These are phyloP conservation scores for Scolecobasidium constrictum DNA, from an alignment of 2,329 filamentous ascomycete genomes.

Conservation along the genomic window DNA sequence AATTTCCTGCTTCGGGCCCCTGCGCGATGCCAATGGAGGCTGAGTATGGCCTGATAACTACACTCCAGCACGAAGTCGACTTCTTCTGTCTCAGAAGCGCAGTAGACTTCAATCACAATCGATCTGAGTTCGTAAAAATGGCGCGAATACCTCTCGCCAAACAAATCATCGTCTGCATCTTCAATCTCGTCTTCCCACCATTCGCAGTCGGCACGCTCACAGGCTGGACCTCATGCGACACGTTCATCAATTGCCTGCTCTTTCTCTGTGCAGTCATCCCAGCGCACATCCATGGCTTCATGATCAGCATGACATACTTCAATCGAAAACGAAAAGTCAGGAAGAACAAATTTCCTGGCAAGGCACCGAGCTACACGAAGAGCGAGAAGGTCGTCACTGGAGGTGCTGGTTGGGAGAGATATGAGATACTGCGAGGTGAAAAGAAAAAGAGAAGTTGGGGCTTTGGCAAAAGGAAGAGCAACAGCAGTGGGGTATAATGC, in stretches of 20 bases:
- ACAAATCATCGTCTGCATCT: too few species aligned
- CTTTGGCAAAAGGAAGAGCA: neutral
- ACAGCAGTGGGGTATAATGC: too few species aligned
- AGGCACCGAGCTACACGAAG: slow-evolving; percentile 3
- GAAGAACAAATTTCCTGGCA: slow-evolving; percentile 10
- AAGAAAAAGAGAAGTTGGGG: neutral
- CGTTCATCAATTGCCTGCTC: slow-evolving; percentile 11
- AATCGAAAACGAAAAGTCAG: slow-evolving; percentile 10
- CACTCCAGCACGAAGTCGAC: too few species aligned
- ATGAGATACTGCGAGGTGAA: neutral
- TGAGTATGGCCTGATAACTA: too few species aligned
- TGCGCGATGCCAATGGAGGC: too few species aligned
- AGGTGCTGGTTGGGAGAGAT: neutral
- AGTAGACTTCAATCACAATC: too few species aligned
- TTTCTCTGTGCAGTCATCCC: slow-evolving; percentile 12
- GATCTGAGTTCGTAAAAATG: too few species aligned
- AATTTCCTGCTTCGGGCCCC: too few species aligned
- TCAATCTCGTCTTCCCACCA: too few species aligned
- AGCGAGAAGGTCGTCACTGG: neutral
- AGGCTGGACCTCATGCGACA: slow-evolving; percentile 12
- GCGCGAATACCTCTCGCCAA: too few species aligned
- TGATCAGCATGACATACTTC: slow-evolving; percentile 12
- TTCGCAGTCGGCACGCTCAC: slow-evolving; percentile 12
- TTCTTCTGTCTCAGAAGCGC: too few species aligned
- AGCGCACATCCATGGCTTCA: slow-evolving; percentile 12